Conservation (phyloP, 1,284 basidiomycete species). For the Somion occarium region DNA sequence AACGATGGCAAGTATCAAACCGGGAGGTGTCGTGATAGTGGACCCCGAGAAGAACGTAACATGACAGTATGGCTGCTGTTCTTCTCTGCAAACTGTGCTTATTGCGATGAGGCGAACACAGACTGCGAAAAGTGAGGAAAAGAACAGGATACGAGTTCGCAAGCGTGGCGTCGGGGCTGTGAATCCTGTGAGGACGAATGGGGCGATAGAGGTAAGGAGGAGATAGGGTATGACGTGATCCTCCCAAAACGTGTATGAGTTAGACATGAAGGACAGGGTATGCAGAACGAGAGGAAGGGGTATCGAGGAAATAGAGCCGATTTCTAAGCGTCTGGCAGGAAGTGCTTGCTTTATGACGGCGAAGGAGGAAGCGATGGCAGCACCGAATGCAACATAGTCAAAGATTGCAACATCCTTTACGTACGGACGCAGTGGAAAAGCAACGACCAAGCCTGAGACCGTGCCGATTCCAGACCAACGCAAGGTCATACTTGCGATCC, state of each 20-base stretch:
- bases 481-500: conserved; percentile 24
- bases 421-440: conserved; percentile 28
- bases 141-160: conserved; percentile 72
- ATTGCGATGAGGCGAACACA: conserved; percentile 70
- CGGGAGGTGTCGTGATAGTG: conserved; percentile 59
- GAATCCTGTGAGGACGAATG: conserved; percentile 55
- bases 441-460: conserved; percentile 34
- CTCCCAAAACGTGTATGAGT: conserved; percentile 97
- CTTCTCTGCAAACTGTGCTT: conserved; percentile 90
- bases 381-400: conserved; percentile 43
- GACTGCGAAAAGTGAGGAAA: conserved; percentile 62
- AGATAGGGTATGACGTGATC: conserved; percentile 80
- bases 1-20: conserved; percentile 49
- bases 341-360: conserved; percentile 31
- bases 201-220: conserved; percentile 57
- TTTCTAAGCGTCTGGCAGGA: conserved; percentile 9
- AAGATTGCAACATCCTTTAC: conserved; percentile 39
- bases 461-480: conserved; percentile 38
- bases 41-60: conserved; percentile 84
- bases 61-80: conserved; percentile 85
- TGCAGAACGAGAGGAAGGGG: conserved; percentile 62
- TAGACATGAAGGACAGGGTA: conserved; percentile 74
- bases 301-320: conserved; percentile 28
- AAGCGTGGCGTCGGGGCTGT: conserved; percentile 64
- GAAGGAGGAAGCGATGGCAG: conserved; percentile 34